phyloP scores from a whole-genome alignment of 305 asterid genomes.

The Fraxinus floribunda region DNA sequence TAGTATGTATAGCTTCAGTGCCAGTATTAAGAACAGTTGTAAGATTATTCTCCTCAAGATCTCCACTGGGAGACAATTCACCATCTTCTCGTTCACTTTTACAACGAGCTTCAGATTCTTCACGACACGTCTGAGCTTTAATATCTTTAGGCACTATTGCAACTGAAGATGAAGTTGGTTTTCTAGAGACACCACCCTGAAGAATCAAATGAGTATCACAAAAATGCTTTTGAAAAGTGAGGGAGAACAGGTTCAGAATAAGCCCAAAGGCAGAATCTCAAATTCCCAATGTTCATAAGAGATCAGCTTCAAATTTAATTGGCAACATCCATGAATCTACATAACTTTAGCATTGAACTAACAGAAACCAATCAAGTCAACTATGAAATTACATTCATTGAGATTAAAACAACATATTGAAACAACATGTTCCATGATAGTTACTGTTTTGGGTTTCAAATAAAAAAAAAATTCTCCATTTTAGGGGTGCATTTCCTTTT shows the following conservation, averaged over 20 bases:
- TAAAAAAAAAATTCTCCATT: neutral
- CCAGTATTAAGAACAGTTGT: slow-evolving; percentile 33
- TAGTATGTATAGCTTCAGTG: slow-evolving; percentile 34
- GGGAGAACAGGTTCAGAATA: slow-evolving; percentile 11
- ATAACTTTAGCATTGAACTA: slow-evolving; percentile 5
- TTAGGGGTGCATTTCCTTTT: neutral
- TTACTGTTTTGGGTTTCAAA: neutral
- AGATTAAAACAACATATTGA: neutral
- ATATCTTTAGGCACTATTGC: slow-evolving; percentile 33
- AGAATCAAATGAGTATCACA: slow-evolving; percentile 21
- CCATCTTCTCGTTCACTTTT: slow-evolving; percentile 72
- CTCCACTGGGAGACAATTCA: slow-evolving; percentile 66
- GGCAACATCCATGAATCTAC: slow-evolving; percentile 8
- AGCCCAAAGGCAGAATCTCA: slow-evolving; percentile 21
- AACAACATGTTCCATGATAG: neutral
- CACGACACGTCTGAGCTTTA: slow-evolving; percentile 35
- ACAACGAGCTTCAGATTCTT: slow-evolving; percentile 36
- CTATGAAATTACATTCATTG: neutral
- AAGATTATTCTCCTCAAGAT: slow-evolving; percentile 47
- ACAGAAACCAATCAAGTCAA: slow-evolving; percentile 10
- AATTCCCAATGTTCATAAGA: slow-evolving; percentile 16
- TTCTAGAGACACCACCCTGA: slow-evolving; percentile 48
- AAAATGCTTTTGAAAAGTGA: slow-evolving; percentile 13
- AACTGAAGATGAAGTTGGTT: slow-evolving; percentile 33
- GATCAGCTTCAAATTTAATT: neutral